Conservation (phyloP, 1,284 basidiomycete species). For the Microbotryum intermedium region DNA sequence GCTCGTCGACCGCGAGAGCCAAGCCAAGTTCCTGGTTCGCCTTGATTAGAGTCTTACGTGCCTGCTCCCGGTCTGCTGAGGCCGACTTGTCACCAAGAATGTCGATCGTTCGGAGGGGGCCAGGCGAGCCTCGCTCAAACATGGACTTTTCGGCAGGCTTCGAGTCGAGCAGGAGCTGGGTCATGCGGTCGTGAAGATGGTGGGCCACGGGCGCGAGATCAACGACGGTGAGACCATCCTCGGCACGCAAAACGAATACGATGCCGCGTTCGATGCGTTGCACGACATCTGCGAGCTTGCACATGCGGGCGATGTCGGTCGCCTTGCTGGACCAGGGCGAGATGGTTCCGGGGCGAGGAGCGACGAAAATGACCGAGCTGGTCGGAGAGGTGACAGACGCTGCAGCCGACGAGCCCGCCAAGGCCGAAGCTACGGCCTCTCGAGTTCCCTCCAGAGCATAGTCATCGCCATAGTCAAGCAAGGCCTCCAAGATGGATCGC, state of each 20-base stretch:
- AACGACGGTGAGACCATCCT: conserved; percentile 35
- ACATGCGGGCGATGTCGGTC: conserved; percentile 85
- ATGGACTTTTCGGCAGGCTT: conserved; percentile 55
- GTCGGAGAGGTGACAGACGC: not conserved
- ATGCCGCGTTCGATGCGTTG: conserved; percentile 77
- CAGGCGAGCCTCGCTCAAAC: conserved; percentile 62
- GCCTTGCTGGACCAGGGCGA: conserved; percentile 98
- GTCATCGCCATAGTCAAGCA: conserved; percentile 84
- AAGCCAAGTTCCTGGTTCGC: conserved; percentile 84
- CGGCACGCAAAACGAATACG: conserved; percentile 59
- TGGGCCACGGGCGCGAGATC: conserved; percentile 48
- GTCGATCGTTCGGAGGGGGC: conserved; percentile 60
- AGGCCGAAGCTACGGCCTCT: conserved; percentile 39
- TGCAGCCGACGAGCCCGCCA: conserved; percentile 6
- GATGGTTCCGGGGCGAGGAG: conserved; percentile 62
- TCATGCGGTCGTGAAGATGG: conserved; percentile 91
- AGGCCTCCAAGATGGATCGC: conserved; percentile 55
- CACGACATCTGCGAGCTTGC: conserved; percentile 62
- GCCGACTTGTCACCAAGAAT: conserved; percentile 47
- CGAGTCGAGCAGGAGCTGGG: conserved; percentile 59
- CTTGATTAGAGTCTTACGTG: conserved; percentile 49
- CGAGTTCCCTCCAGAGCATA: conserved; percentile 48
- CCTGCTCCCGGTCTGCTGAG: conserved; percentile 33
- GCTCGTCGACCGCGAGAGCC: conserved; percentile 81
- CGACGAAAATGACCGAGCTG: conserved; percentile 52